Evolutionary conservation across 75 land plant genomes (phyloP).

Genomic region (Gnetum montanum): DNA sequence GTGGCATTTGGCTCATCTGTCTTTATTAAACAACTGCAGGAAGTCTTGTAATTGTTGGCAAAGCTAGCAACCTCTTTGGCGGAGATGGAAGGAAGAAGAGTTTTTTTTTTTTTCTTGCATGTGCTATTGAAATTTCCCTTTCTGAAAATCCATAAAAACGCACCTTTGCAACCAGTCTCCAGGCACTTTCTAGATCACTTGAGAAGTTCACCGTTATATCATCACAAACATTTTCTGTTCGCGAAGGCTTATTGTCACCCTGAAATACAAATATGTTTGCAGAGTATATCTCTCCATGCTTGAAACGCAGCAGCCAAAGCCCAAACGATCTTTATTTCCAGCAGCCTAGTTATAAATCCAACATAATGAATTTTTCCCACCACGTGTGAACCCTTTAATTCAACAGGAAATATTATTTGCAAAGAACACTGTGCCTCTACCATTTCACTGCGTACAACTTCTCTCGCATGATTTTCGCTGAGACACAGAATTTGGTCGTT

Average conservation of each 20-base stretch:
- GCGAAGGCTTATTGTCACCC: conserved; percentile 89
- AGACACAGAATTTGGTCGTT: too few species aligned
- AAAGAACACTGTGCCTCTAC: conserved; percentile 97
- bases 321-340: conserved; percentile 87
- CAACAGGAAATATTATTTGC: conserved; percentile 89
- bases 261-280: conserved; percentile 84
- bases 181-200: conserved; percentile 89
- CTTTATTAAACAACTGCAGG: conserved; percentile 85
- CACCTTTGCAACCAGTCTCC: conserved; percentile 76
- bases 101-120: too few species aligned
- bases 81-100: too few species aligned
- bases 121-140: too few species aligned
- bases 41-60: conserved; percentile 48
- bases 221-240: conserved; percentile 81
- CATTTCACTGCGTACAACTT: conserved; percentile 88
- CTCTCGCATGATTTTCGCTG: too few species aligned
- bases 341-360: conserved; percentile 78
- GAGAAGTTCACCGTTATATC: conserved; percentile 88
- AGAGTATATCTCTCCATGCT: conserved; percentile 98
- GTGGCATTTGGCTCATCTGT: conserved; percentile 69
- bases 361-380: conserved; percentile 90
- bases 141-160: too few species aligned
- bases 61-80: conserved; percentile 60
- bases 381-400: conserved; percentile 72
- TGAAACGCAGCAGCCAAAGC: conserved; percentile 89